Percentiles rank a stretch among this genome's conserved stretches.
Evolutionary conservation across 2,329 filamentous ascomycete genomes (phyloP).

Genomic region (Xylaria sp.): DNA sequence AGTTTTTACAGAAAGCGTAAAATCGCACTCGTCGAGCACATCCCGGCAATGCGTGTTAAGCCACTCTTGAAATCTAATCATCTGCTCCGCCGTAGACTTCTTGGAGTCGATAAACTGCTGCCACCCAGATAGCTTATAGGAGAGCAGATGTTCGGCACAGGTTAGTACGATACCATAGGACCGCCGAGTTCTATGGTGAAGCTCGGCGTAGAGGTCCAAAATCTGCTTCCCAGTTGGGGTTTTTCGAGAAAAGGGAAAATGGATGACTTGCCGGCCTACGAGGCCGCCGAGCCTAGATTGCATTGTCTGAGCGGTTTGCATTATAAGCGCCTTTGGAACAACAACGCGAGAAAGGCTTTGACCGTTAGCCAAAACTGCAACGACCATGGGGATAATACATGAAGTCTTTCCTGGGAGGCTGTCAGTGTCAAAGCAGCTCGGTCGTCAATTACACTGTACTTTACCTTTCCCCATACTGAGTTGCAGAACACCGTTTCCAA

Average conservation of each 20-base stretch:
- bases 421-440: too few species aligned
- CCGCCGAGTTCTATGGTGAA: conserved; percentile 53
- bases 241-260: conserved; percentile 69
- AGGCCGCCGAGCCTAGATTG: conserved; percentile 67
- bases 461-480: conserved; percentile 72
- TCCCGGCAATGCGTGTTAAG: conserved; percentile 65
- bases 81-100: conserved; percentile 53
- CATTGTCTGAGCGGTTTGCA: conserved; percentile 68
- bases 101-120: conserved; percentile 65
- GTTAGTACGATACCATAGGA: conserved; percentile 66
- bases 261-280: conserved; percentile 62
- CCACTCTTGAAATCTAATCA: conserved; percentile 65
- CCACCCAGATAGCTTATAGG: conserved; percentile 70
- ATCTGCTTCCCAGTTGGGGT: too few species aligned
- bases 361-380: conserved; percentile 58
- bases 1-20: conserved; percentile 63
- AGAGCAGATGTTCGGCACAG: conserved; percentile 72
- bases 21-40: conserved; percentile 73
- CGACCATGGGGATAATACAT: conserved; percentile 66
- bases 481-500: conserved; percentile 71
- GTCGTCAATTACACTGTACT: too few species aligned
- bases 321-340: conserved; percentile 67
- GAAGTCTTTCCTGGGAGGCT: conserved; percentile 67
- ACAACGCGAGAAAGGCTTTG: conserved; percentile 63
- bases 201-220: too few species aligned